A percentile compares a stretch with the other conserved stretches of the same genome.
phyloP scores from a whole-genome alignment of 116 monocot genomes.

The Zostera marina region DNA sequence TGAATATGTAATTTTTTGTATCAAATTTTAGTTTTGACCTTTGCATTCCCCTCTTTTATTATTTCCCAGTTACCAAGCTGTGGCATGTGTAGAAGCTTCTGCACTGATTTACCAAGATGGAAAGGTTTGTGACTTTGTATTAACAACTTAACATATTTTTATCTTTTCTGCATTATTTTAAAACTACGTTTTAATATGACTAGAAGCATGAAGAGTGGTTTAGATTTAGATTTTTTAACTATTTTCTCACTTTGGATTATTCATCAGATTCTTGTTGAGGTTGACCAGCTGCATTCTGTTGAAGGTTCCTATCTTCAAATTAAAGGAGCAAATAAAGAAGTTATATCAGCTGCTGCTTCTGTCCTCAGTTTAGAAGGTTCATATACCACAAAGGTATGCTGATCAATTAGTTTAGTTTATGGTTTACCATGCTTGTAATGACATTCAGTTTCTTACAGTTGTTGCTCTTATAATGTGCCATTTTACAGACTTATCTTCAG shows the following conservation, averaged over 20 bases:
- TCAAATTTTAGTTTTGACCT: no score
- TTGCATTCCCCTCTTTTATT: background rate
- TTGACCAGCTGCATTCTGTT: conserved; percentile 78
- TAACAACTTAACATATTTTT: background rate
- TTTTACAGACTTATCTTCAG: conserved; percentile 73
- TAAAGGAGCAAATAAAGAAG: conserved; percentile 85
- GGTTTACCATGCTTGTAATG: no score
- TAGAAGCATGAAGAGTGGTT: no score
- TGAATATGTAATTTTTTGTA: no score
- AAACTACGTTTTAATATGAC: background rate
- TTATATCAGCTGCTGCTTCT: conserved; percentile 65
- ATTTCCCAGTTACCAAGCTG: conserved; percentile 78
- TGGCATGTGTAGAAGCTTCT: conserved; percentile 97
- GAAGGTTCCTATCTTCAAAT: conserved; percentile 80
- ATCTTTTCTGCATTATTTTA: background rate
- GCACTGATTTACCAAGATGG: conserved; percentile 98
- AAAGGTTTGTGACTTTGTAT: conserved; percentile 40
- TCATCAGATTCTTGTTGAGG: conserved; percentile 84
- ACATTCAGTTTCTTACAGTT: no score
- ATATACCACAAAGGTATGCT: conserved; percentile 84
- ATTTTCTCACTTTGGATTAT: background rate
- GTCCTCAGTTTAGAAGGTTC: conserved; percentile 74
- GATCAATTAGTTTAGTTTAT: background rate
- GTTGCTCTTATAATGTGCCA: no score
- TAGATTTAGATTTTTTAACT: no score